Conservation (phyloP, 768 basidiomycete species). For the Naganishia vishniacii region DNA sequence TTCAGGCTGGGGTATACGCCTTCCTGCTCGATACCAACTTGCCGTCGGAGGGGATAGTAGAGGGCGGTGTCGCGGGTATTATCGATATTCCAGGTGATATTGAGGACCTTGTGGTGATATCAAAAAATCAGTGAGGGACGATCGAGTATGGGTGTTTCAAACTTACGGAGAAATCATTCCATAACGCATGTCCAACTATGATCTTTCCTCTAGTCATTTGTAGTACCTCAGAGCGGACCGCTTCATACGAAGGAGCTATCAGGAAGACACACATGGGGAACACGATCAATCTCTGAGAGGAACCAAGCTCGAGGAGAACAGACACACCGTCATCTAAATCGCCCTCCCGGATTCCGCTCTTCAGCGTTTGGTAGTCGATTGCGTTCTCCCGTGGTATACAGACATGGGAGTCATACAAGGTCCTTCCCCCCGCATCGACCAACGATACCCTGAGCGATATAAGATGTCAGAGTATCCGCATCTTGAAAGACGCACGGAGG, state of each 20-base stretch:
- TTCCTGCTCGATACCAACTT: constrained; percentile 46
- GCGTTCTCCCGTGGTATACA: constrained; percentile 69
- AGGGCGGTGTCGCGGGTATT: constrained; percentile 42
- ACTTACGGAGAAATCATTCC: constrained; percentile 77
- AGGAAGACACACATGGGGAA: not conserved
- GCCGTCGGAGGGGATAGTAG: constrained; percentile 39
- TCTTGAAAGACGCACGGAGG: not conserved
- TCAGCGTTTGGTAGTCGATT: constrained; percentile 80
- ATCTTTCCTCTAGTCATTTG: constrained; percentile 69
- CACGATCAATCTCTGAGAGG: not conserved
- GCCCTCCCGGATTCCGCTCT: constrained; percentile 67
- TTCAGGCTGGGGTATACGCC: constrained; percentile 66
- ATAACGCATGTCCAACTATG: constrained; percentile 80
- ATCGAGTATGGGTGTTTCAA: constrained; percentile 54
- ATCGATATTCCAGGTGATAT: constrained; percentile 38
- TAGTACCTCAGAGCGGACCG: constrained; percentile 68
- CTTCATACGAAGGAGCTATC: constrained; percentile 67
- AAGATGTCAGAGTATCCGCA: not conserved
- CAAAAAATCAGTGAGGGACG: constrained; percentile 48
- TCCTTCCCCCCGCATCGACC: constrained; percentile 74
- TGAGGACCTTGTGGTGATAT: constrained; percentile 44
- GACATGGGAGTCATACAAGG: constrained; percentile 75
- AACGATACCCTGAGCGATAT: constrained; percentile 57
- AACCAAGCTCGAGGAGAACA: not conserved
- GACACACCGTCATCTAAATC: constrained; percentile 59